phyloP scores from a whole-genome alignment of 2,329 filamentous ascomycete species.

The Immersiporthe knoxdaviesiana region DNA sequence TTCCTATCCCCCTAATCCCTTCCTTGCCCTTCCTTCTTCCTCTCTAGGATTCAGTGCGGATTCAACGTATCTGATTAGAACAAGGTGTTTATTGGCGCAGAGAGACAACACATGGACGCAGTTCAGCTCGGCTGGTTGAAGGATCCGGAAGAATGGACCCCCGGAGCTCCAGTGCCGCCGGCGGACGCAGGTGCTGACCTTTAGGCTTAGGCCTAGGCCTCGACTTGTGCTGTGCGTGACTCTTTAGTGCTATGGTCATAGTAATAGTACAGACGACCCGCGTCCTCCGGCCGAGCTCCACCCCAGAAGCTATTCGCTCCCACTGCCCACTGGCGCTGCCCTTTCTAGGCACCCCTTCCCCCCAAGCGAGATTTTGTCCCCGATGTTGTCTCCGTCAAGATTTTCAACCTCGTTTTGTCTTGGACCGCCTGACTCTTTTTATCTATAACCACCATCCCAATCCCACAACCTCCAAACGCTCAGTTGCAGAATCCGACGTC shows the following conservation, averaged over 20 bases:
- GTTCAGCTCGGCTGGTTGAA: neutral
- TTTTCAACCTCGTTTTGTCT: slow-evolving; percentile 1
- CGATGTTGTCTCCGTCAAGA: neutral
- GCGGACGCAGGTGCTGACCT: neutral
- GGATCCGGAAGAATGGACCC: neutral
- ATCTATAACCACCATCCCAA: neutral
- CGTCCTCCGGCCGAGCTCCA: neutral
- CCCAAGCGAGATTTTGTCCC: neutral
- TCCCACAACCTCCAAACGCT: neutral
- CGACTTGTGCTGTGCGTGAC: neutral
- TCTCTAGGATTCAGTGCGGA: neutral
- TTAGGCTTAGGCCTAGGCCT: neutral
- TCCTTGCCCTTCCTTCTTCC: neutral
- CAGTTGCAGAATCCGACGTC: neutral
- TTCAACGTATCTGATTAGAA: neutral
- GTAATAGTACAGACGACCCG: neutral
- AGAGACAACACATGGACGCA: neutral
- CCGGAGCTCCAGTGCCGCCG: neutral
- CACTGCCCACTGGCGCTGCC: neutral
- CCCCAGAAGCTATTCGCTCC: neutral
- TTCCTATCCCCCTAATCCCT: neutral
- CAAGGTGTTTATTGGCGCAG: neutral
- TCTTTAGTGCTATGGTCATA: neutral
- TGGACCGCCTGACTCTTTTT: neutral
- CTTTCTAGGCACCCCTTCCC: neutral